These are phyloP conservation scores for Thinopyrum elongatum DNA, from an alignment of 176 grass and related monocot species.

Conservation along the genomic window DNA sequence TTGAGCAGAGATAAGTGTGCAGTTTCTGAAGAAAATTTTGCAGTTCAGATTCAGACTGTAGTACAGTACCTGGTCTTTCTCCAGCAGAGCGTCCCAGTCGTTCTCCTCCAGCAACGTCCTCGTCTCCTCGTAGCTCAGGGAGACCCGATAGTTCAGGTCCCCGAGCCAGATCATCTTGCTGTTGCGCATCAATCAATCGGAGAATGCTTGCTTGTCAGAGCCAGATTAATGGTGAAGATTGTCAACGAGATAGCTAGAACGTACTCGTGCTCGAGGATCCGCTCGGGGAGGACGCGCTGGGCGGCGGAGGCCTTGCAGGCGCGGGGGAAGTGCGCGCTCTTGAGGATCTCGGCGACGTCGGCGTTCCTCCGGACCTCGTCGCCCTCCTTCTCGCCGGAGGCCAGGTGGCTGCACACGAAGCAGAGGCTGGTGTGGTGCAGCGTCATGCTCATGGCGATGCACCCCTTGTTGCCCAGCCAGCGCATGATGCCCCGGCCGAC, in stretches of 20 bases:
- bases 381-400: conserved; percentile 94
- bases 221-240: neutral
- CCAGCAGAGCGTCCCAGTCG: conserved; percentile 74
- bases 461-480: conserved; percentile 95
- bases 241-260: neutral
- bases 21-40: neutral
- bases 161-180: conserved; percentile 85
- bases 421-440: conserved; percentile 72
- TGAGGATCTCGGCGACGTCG: conserved; percentile 88
- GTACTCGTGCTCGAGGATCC: conserved; percentile 87
- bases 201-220: neutral
- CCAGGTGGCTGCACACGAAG: conserved; percentile 96
- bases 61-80: conserved; percentile 81
- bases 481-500: conserved; percentile 95
- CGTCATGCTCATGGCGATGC: conserved; percentile 92
- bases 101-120: conserved; percentile 82
- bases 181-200: neutral
- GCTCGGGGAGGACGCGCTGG: conserved; percentile 61
- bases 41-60: neutral
- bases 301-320: conserved; percentile 46
- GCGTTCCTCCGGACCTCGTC: conserved; percentile 83
- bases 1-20: neutral
- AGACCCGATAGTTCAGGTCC: conserved; percentile 81
- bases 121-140: conserved; percentile 80
- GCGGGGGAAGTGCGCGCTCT: conserved; percentile 82